phyloP scores from a whole-genome alignment of 1,139 yeast genomes.

The Taphrina pruni region DNA sequence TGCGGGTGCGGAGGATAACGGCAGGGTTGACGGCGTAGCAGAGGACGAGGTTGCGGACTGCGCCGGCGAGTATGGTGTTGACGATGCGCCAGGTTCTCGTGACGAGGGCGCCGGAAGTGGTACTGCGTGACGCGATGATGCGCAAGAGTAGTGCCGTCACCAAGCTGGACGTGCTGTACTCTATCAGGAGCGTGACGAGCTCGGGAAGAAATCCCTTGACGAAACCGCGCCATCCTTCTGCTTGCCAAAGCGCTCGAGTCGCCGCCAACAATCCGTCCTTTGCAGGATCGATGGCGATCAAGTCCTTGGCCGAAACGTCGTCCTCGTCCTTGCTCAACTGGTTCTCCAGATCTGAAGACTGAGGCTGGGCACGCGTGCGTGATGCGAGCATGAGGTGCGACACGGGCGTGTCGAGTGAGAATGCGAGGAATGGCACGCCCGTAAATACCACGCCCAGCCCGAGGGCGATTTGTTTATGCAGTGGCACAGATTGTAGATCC shows the following conservation, averaged over 20 bases:
- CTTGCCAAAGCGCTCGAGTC: background rate
- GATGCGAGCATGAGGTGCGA: conserved; percentile 11
- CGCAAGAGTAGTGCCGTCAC: background rate
- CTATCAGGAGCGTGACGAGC: background rate
- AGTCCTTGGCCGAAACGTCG: background rate
- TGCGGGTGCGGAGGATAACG: conserved; percentile 14
- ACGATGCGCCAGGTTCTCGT: background rate
- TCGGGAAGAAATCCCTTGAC: conserved; percentile 18
- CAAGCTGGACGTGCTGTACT: background rate
- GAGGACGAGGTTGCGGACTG: background rate
- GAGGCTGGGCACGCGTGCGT: background rate
- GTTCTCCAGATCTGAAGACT: conserved; percentile 2
- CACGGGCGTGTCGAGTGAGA: conserved; percentile 24
- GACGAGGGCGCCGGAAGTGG: background rate
- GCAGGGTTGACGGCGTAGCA: conserved; percentile 5
- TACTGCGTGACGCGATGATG: background rate
- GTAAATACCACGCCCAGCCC: background rate
- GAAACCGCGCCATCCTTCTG: conserved; percentile 22
- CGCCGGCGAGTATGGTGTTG: conserved; percentile 10
- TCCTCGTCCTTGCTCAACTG: background rate
- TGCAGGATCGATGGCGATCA: background rate
- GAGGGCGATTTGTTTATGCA: background rate
- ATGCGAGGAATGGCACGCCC: background rate
- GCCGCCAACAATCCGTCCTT: conserved; percentile 2
- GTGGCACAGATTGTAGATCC: no score